phyloP scores from a whole-genome alignment of 192 early-diverging fungal species.

The Glomus cerebriforme region DNA sequence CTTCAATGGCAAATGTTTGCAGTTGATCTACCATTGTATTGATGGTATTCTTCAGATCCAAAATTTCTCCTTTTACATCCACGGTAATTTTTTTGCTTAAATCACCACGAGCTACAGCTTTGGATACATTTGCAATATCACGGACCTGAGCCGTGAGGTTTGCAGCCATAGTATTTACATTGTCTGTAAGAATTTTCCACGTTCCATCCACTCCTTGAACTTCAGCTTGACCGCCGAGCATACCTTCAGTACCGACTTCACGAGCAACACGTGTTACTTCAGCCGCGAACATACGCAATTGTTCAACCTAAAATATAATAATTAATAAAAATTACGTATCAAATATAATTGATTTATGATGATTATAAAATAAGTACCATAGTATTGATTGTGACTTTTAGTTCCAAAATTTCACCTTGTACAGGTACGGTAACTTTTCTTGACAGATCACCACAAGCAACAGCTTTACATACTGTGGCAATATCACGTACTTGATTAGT shows the following conservation, averaged over 20 bases:
- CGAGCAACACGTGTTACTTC: conserved; percentile 54
- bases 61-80: conserved; percentile 57
- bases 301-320: conserved; percentile 40
- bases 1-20: conserved; percentile 66
- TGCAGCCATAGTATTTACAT: conserved; percentile 67
- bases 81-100: conserved; percentile 56
- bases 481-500: conserved; percentile 64
- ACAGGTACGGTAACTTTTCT: conserved; percentile 50
- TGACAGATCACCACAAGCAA: conserved; percentile 57
- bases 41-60: conserved; percentile 58
- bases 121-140: conserved; percentile 62
- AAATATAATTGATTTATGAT: background rate
- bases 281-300: conserved; percentile 50
- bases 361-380: conserved; percentile 35
- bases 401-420: conserved; percentile 55
- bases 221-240: conserved; percentile 55
- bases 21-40: conserved; percentile 73
- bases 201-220: conserved; percentile 59
- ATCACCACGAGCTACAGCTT: conserved; percentile 58
- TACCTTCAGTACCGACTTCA: conserved; percentile 54
- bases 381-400: conserved; percentile 55
- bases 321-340: background rate
- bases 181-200: conserved; percentile 65
- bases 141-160: conserved; percentile 59
- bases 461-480: conserved; percentile 58